Conservation (phyloP, 2,329 filamentous ascomycete genomes). For the Cladophialophora immunda region DNA sequence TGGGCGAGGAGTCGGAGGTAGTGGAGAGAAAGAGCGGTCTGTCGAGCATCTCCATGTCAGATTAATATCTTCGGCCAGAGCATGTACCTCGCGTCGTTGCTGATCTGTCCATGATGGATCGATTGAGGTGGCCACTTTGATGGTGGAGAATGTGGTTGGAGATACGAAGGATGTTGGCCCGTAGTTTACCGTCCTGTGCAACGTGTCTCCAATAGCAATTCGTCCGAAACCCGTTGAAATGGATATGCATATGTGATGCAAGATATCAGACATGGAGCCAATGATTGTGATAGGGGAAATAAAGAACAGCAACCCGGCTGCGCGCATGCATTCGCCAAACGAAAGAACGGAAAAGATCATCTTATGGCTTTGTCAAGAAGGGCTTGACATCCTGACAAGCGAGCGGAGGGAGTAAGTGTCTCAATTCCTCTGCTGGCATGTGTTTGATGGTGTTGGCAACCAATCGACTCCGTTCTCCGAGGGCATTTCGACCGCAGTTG, state of each 20-base stretch:
- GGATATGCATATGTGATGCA: not conserved
- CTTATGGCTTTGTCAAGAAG: no score
- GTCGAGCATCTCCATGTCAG: not conserved
- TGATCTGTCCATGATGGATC: not conserved
- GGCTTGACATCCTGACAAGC: no score
- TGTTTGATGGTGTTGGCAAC: no score
- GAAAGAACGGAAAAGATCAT: no score
- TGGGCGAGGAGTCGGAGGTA: not conserved
- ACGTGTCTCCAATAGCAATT: slow-evolving; percentile 43
- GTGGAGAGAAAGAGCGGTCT: not conserved
- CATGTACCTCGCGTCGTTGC: not conserved
- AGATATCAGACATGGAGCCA: not conserved
- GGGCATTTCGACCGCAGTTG: no score
- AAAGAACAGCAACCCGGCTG: not conserved
- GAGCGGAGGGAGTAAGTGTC: no score
- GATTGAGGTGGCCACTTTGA: not conserved
- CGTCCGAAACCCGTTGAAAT: not conserved
- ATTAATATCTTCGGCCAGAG: not conserved
- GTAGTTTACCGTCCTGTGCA: slow-evolving; percentile 3
- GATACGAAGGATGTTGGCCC: not conserved
- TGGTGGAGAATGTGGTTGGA: not conserved
- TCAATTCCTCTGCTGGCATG: no score
- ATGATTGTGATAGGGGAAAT: not conserved
- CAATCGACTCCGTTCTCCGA: no score
- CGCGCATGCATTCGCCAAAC: not conserved